phyloP scores from a whole-genome alignment of 352 stramenopile genomes.

The Halophytophthora batemanensis region DNA sequence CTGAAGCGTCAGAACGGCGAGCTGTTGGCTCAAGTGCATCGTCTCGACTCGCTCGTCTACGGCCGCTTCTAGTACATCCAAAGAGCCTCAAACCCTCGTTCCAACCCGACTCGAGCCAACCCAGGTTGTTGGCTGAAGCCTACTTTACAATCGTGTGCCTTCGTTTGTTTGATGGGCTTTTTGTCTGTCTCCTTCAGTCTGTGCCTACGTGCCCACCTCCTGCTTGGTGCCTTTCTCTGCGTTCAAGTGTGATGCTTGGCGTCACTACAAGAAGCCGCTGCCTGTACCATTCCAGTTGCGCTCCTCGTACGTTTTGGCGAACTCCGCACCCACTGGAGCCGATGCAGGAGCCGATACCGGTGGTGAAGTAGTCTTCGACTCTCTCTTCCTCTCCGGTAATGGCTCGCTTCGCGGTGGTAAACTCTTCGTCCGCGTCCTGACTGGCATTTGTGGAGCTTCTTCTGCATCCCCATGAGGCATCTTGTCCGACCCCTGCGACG shows the following conservation, averaged over 20 bases:
- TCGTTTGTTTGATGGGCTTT: constrained; percentile 12
- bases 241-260: no score
- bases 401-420: neutral
- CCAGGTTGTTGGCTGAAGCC: no score
- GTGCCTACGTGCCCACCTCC: constrained; percentile 5
- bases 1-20: constrained; percentile 76
- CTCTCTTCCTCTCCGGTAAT: constrained; percentile 7
- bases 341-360: no score
- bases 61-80: constrained; percentile 52
- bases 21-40: constrained; percentile 65
- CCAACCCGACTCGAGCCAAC: constrained; percentile 4
- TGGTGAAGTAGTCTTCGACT: constrained; percentile 10
- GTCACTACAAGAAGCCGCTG: constrained; percentile 40
- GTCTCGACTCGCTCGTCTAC: constrained; percentile 74
- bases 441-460: no score
- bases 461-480: no score
- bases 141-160: no score
- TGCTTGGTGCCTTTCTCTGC: no score
- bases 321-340: no score
- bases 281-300: constrained; percentile 40
- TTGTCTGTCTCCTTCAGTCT: neutral
- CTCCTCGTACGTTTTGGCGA: constrained; percentile 30
- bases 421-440: constrained; percentile 17
- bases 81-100: constrained; percentile 11
- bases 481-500: no score